Percentiles rank a stretch among this genome's conserved stretches.
phyloP scores from a whole-genome alignment of 1,284 basidiomycete species.

The Clitocybe nebularis region DNA sequence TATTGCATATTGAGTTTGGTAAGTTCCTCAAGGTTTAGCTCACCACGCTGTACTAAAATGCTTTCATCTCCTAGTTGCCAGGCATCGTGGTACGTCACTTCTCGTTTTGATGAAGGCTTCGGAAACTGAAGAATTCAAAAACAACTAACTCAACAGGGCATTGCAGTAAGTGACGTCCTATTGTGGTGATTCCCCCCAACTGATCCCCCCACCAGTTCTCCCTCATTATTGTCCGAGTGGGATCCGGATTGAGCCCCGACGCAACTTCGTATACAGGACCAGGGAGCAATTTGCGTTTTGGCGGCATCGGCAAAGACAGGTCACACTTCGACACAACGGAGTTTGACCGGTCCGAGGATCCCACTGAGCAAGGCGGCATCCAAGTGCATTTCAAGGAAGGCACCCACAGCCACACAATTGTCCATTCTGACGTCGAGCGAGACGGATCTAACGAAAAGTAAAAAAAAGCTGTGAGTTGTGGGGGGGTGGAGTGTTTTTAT shows the following conservation, averaged over 20 bases:
- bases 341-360: too few relatives aligned
- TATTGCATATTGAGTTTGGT: neutral
- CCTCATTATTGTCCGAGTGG: neutral
- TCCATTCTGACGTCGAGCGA: neutral
- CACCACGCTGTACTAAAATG: neutral
- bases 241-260: neutral
- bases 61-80: neutral
- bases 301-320: neutral
- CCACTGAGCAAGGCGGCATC: too few relatives aligned
- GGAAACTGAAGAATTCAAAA: neutral
- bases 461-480: too few relatives aligned
- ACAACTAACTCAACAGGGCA: neutral
- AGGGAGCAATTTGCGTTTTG: neutral
- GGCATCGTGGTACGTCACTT: constrained; percentile 1
- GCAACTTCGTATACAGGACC: neutral
- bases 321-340: too few relatives aligned
- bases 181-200: neutral
- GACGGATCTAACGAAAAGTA: neutral
- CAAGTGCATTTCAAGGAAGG: too few relatives aligned
- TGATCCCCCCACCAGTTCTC: neutral
- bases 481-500: too few relatives aligned
- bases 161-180: neutral
- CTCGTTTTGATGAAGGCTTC: neutral
- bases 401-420: too few relatives aligned
- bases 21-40: neutral